phyloP scores from a whole-genome alignment of 495 filamentous ascomycete genomes.

The Aspergillus conjunctus region DNA sequence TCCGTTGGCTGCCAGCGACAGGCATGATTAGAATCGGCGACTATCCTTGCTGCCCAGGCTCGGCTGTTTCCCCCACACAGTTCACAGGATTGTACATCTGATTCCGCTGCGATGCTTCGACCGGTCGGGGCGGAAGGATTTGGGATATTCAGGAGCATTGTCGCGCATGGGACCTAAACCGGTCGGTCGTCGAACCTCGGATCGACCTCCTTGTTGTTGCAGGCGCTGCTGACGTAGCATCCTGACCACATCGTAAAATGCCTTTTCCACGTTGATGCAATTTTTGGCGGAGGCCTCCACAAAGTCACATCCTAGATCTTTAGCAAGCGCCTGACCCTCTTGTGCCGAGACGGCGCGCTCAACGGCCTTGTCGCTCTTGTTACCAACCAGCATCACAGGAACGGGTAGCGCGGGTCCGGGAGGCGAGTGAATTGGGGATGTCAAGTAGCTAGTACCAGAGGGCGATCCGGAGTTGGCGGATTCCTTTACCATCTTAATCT shows the following conservation, averaged over 20 bases:
- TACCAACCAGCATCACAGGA: slow-evolving; percentile 97
- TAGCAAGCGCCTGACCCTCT: slow-evolving; percentile 88
- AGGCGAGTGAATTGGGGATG: slow-evolving; percentile 70
- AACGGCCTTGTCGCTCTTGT: slow-evolving; percentile 95
- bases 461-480: slow-evolving; percentile 75
- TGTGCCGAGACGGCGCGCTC: slow-evolving; percentile 96
- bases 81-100: slow-evolving; percentile 48
- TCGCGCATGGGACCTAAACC: slow-evolving; percentile 44
- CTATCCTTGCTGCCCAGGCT: slow-evolving; percentile 24
- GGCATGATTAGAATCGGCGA: slow-evolving; percentile 6
- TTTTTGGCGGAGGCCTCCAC: slow-evolving; percentile 99
- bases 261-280: slow-evolving; percentile 98
- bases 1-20: neutral
- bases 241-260: slow-evolving; percentile 96
- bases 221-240: slow-evolving; percentile 82
- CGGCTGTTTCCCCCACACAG: neutral
- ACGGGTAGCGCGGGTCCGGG: slow-evolving; percentile 64
- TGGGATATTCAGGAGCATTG: slow-evolving; percentile 47
- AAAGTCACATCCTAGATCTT: slow-evolving; percentile 93
- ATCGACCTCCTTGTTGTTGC: slow-evolving; percentile 44
- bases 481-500: slow-evolving; percentile 97
- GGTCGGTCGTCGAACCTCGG: slow-evolving; percentile 42
- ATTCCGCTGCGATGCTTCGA: slow-evolving; percentile 42
- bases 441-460: slow-evolving; percentile 56
- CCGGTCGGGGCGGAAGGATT: slow-evolving; percentile 47